Evolutionary conservation across 495 filamentous ascomycete genomes (phyloP).

Genomic region (Extremus antarcticus): DNA sequence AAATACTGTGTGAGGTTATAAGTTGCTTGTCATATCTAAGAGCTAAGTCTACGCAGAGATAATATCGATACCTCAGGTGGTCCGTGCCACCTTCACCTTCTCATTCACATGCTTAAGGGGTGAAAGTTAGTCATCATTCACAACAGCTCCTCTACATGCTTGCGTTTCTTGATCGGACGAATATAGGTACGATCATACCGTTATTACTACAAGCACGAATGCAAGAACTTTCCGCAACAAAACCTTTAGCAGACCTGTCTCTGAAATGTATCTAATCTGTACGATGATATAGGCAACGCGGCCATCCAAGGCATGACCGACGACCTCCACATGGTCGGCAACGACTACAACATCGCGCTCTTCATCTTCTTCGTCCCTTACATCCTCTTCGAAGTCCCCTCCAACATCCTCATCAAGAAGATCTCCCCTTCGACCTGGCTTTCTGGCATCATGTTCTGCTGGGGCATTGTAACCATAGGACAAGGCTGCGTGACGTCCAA

Average conservation of each 20-base stretch:
- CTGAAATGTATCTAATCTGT: background rate
- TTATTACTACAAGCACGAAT: background rate
- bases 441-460: constrained; percentile 42
- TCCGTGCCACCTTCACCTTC: too few species aligned
- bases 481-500: constrained; percentile 47
- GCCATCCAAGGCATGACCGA: constrained; percentile 47
- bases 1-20: too few species aligned
- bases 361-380: constrained; percentile 60
- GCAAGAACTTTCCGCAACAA: too few species aligned
- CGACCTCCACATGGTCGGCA: constrained; percentile 45
- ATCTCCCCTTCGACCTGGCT: constrained; percentile 51
- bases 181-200: constrained; percentile 32
- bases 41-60: too few species aligned
- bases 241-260: too few species aligned
- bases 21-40: too few species aligned
- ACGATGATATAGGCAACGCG: constrained; percentile 40
- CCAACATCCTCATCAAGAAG: constrained; percentile 55
- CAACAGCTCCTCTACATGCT: too few species aligned
- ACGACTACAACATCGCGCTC: constrained; percentile 51
- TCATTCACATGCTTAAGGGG: too few species aligned
- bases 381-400: constrained; percentile 53
- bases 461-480: constrained; percentile 48
- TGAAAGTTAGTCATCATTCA: too few species aligned
- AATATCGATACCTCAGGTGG: too few species aligned
- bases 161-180: constrained; percentile 43